Conservation (phyloP, 768 basidiomycete species). For the Suillus ampliporus region DNA sequence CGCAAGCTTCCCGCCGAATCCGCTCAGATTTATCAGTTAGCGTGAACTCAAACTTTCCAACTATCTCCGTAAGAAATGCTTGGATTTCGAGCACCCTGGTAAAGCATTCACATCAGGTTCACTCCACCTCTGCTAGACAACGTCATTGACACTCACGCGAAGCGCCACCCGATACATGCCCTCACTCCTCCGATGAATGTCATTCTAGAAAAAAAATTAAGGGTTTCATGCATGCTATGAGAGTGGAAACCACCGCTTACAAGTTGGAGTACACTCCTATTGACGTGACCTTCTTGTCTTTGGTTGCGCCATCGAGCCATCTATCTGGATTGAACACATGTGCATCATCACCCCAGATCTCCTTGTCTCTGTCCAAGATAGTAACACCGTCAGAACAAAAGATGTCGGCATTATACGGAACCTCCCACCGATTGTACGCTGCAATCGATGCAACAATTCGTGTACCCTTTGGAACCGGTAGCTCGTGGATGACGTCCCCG, state of each 20-base stretch:
- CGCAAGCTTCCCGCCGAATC: conserved; percentile 34
- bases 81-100: conserved; percentile 56
- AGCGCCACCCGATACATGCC: conserved; percentile 38
- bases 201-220: conserved; percentile 26
- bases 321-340: conserved; percentile 37
- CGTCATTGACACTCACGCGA: conserved; percentile 28
- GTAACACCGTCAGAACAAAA: background rate
- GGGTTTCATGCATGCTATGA: background rate
- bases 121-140: background rate
- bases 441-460: conserved; percentile 58
- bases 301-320: conserved; percentile 28
- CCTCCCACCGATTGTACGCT: conserved; percentile 56
- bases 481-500: conserved; percentile 47
- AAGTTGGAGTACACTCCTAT: conserved; percentile 36
- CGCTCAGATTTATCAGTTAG: conserved; percentile 34
- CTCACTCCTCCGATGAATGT: conserved; percentile 32
- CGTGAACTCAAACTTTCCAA: conserved; percentile 58
- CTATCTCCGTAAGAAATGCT: conserved; percentile 60
- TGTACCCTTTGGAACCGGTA: conserved; percentile 56
- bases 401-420: background rate
- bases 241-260: conserved; percentile 18
- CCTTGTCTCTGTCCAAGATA: conserved; percentile 25
- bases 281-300: conserved; percentile 23
- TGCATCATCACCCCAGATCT: conserved; percentile 39
- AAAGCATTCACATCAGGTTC: background rate